These are phyloP conservation scores for Auricularia heimuer DNA, from an alignment of 768 basidiomycete species.

Conservation along the genomic window DNA sequence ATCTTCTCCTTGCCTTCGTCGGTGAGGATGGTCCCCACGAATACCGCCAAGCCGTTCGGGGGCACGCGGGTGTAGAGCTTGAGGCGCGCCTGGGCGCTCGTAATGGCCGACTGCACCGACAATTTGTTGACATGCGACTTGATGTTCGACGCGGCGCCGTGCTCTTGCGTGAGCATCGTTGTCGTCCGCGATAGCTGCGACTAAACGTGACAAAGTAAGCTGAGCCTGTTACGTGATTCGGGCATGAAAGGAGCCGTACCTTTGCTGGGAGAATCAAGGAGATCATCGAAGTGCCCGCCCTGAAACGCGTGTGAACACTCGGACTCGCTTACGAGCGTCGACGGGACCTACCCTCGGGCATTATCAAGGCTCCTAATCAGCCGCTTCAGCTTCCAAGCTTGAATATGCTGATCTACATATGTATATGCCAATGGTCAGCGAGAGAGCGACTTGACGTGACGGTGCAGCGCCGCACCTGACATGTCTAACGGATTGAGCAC, in stretches of 20 bases:
- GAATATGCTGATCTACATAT: slow-evolving; percentile 78
- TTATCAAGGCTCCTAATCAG: slow-evolving; percentile 96
- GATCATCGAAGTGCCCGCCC: slow-evolving; percentile 98
- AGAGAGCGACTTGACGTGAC: no score
- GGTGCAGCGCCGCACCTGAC: no score
- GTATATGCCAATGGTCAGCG: background rate
- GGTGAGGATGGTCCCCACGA: slow-evolving; percentile 95
- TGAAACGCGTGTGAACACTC: slow-evolving; percentile 17
- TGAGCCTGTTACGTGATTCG: background rate
- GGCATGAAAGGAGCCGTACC: slow-evolving; percentile 30
- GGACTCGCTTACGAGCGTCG: no score
- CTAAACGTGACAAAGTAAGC: background rate
- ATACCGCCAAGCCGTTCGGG: slow-evolving; percentile 92
- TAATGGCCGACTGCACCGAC: slow-evolving; percentile 95
- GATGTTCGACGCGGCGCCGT: slow-evolving; percentile 98
- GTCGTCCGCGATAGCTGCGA: slow-evolving; percentile 91
- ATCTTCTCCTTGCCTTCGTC: slow-evolving; percentile 99
- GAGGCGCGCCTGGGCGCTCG: slow-evolving; percentile 92
- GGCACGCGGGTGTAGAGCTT: slow-evolving; percentile 96
- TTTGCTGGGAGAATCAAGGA: slow-evolving; percentile 94
- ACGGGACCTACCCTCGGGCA: slow-evolving; percentile 62
- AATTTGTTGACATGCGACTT: slow-evolving; percentile 97
- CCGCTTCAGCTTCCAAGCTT: slow-evolving; percentile 98
- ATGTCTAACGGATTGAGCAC: no score
- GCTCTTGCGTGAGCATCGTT: slow-evolving; percentile 96